phyloP scores from a whole-genome alignment of 2,329 filamentous ascomycete species.

The Aspergillus awamori region DNA sequence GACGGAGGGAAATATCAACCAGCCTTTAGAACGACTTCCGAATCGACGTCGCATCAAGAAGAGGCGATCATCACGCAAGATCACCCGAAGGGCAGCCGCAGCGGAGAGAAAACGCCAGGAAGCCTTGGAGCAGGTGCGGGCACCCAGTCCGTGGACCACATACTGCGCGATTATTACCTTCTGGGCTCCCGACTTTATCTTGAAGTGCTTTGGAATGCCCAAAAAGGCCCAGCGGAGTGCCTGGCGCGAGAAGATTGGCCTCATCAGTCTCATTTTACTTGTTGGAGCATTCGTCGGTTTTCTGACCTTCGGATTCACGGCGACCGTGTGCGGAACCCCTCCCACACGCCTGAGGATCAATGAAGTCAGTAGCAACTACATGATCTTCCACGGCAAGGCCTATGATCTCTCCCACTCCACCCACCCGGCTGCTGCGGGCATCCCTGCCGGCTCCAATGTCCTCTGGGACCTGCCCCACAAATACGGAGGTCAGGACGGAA shows the following conservation, averaged over 20 bases:
- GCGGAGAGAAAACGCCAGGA: constrained; percentile 64
- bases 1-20: constrained; percentile 39
- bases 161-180: constrained; percentile 95
- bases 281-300: constrained; percentile 92
- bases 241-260: constrained; percentile 97
- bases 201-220: constrained; percentile 83
- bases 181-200: constrained; percentile 84
- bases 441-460: constrained; percentile 74
- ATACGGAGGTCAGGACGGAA: constrained; percentile 86
- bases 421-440: constrained; percentile 79
- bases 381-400: constrained; percentile 94
- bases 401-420: constrained; percentile 78
- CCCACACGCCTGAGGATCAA: constrained; percentile 77
- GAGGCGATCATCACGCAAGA: constrained; percentile 67
- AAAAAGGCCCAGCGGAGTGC: constrained; percentile 85
- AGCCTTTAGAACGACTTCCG: constrained; percentile 48
- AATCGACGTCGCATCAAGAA: constrained; percentile 48
- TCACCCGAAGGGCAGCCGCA: constrained; percentile 58
- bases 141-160: constrained; percentile 89
- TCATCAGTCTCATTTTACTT: constrained; percentile 87
- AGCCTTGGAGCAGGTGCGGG: constrained; percentile 66
- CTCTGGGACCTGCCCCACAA: constrained; percentile 82
- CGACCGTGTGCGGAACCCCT: constrained; percentile 77
- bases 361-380: constrained; percentile 76
- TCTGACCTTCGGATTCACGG: constrained; percentile 93